Evolutionary conservation across 2,329 filamentous ascomycete species (phyloP).

Genomic region (Rutstroemia sp.): DNA sequence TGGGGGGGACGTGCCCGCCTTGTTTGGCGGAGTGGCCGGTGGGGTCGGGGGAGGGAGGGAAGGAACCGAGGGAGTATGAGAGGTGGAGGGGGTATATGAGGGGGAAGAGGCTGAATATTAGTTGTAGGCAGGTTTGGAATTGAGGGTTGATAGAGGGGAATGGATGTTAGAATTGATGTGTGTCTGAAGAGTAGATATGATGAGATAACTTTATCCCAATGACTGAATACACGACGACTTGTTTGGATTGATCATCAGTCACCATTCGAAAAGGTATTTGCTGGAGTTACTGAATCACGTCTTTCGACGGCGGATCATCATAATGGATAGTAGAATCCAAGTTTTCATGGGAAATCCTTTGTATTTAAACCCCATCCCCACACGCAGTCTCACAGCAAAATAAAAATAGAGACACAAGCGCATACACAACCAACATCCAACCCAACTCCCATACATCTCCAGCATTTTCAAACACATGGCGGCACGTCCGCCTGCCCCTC

Average conservation of each 20-base stretch:
- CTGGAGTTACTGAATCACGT: background rate
- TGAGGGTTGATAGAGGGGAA: constrained; percentile 9
- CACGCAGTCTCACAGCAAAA: too few relatives aligned
- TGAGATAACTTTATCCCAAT: background rate
- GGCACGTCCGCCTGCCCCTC: too few relatives aligned
- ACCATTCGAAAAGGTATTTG: too few relatives aligned
- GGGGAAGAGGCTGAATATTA: constrained; percentile 81
- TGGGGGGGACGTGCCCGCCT: constrained; percentile 69
- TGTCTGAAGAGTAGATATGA: background rate
- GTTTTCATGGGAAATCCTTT: background rate
- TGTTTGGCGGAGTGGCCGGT: constrained; percentile 71
- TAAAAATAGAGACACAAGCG: too few relatives aligned
- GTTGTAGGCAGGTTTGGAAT: constrained; percentile 78
- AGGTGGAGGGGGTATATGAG: constrained; percentile 84
- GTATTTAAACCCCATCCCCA: background rate
- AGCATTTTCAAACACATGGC: too few relatives aligned
- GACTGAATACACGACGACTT: background rate
- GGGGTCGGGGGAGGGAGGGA: constrained; percentile 24
- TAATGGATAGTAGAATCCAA: background rate
- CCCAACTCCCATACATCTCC: too few relatives aligned
- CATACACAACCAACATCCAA: too few relatives aligned
- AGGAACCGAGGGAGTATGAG: constrained; percentile 38
- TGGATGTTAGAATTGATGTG: background rate
- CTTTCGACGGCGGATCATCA: background rate
- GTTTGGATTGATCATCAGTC: background rate